Conservation (phyloP, 345 rosid species). For the Atalantia buxifolia region DNA sequence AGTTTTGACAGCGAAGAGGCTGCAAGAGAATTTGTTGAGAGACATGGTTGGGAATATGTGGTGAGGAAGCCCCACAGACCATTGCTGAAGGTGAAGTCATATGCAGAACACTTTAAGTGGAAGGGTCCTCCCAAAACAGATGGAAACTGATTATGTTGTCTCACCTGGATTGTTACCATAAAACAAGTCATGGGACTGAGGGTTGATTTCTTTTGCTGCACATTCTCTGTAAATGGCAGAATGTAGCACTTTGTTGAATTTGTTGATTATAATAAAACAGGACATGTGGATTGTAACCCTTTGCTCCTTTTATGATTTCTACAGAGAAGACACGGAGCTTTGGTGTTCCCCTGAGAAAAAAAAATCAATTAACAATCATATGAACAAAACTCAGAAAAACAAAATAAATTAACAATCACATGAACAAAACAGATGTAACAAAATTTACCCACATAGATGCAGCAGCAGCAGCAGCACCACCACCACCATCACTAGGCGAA, state of each 20-base stretch:
- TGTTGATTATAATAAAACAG: constrained; percentile 13
- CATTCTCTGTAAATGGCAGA: constrained; percentile 10
- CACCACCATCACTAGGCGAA: no score
- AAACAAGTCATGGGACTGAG: not conserved
- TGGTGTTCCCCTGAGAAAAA: no score
- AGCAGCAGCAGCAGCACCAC: no score
- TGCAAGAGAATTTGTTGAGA: constrained; percentile 81
- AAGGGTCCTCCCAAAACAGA: constrained; percentile 60
- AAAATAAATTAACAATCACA: no score
- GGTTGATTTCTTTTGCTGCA: constrained; percentile 16
- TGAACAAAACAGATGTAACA: no score
- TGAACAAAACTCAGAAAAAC: no score
- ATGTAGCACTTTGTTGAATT: not conserved
- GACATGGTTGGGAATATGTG: constrained; percentile 89
- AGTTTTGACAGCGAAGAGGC: constrained; percentile 74
- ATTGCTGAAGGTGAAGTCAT: constrained; percentile 65
- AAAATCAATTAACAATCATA: no score
- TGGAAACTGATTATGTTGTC: constrained; percentile 20
- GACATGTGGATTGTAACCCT: not conserved
- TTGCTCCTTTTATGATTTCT: not conserved
- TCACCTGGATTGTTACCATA: not conserved
- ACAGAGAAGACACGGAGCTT: not conserved
- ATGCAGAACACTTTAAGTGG: constrained; percentile 96
- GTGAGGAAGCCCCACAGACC: constrained; percentile 75
- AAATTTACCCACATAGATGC: no score